Conservation (phyloP, 768 basidiomycete species). For the Lentinula aciculospora region DNA sequence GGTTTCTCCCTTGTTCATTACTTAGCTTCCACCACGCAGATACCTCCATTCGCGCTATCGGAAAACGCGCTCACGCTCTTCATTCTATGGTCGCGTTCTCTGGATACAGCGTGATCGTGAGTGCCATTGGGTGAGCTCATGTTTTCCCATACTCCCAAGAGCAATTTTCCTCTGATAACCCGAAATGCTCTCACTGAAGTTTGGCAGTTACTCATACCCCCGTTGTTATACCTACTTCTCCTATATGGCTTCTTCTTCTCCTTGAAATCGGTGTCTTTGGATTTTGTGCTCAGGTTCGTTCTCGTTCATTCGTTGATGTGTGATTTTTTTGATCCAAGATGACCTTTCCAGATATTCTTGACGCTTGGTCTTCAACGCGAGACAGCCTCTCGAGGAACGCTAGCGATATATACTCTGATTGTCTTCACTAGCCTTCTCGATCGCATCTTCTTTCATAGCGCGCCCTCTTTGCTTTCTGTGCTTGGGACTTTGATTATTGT, state of each 20-base stretch:
- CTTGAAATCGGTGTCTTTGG: slow-evolving; percentile 48
- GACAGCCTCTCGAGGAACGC: slow-evolving; percentile 53
- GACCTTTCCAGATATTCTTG: slow-evolving; percentile 34
- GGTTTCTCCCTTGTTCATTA: neutral
- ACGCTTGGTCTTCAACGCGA: slow-evolving; percentile 59
- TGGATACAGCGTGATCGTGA: slow-evolving; percentile 41
- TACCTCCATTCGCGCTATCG: slow-evolving; percentile 55
- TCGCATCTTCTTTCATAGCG: slow-evolving; percentile 54
- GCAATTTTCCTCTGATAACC: neutral
- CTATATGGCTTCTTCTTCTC: slow-evolving; percentile 41
- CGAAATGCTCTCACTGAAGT: neutral
- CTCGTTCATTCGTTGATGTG: slow-evolving; percentile 22
- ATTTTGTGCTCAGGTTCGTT: slow-evolving; percentile 43
- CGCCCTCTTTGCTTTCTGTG: slow-evolving; percentile 53
- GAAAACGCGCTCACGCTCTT: slow-evolving; percentile 68
- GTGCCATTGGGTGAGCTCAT: slow-evolving; percentile 26
- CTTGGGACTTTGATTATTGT: slow-evolving; percentile 65
- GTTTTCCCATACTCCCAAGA: neutral
- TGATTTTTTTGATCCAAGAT: neutral
- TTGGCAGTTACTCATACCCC: slow-evolving; percentile 24
- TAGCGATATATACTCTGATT: slow-evolving; percentile 57
- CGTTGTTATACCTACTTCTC: slow-evolving; percentile 38
- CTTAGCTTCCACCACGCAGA: slow-evolving; percentile 17
- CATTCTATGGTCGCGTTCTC: slow-evolving; percentile 71
- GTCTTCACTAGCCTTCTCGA: slow-evolving; percentile 68